Evolutionary conservation across 345 rosid species (phyloP), one percentile per base, ranked within the genome.

Genomic region (Garcia nutans): DNA sequence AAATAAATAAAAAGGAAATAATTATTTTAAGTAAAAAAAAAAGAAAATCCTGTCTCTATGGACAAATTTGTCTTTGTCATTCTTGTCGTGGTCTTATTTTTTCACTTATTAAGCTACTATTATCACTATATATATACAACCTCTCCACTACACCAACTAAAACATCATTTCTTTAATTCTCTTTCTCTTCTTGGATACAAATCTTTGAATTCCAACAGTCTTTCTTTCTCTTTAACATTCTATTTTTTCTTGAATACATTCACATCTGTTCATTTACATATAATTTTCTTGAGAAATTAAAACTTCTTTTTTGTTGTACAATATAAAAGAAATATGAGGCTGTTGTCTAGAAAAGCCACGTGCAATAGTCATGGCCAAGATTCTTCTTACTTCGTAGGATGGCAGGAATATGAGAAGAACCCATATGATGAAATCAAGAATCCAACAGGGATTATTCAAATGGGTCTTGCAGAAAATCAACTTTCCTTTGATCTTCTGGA

Each of bases 381-480:
- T 85, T 92, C 97, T 49, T 89, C 94, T 55, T 92, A 92, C 77
- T 92, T 92, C 84, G 70, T 89, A 45, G 97, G 97, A 52, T 92
- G 97, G 97, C 76, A 89, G 73, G 94, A 90, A 72, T 90, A 90
- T 57, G 94, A 92, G 85, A 92, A 90, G 57, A 89, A 92, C 44
- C 97, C 93, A 31, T 90, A 87, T 65, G 90, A 92, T 57, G 85
- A 84, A 74, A 80, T 80, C 71, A 86, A 81, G 72, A 92, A 92
- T 76, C 93, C 97, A 10, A 59, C 69, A 31, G 97, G 97, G 15
- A 90, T 92, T 67, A 90, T 92, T 65, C 94, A 90, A 76, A 90
- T 92, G 94, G 94, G 97, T 68, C 90, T 92, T 65, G 97, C 97
- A 41, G 97, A 92, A 70, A 92, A 92, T 79, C 94, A 94, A 84